These are phyloP conservation scores for Knoxdaviesia proteae DNA, from an alignment of 2,329 filamentous ascomycete species.

Conservation along the genomic window DNA sequence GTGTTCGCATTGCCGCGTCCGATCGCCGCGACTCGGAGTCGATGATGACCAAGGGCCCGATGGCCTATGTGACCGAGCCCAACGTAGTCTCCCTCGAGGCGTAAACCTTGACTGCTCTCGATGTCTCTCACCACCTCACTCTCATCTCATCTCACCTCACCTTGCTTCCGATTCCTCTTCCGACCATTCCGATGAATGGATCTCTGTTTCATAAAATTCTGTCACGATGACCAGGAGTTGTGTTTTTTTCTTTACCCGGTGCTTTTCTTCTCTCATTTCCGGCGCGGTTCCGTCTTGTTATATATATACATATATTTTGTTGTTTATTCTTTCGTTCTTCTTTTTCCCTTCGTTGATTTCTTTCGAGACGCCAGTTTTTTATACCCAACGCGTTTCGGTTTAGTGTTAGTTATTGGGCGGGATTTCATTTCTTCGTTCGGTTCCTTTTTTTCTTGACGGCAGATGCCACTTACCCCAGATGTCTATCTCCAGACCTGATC, in stretches of 20 bases:
- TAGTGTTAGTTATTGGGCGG: not conserved
- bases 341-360: slow-evolving; percentile 3
- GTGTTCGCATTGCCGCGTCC: slow-evolving; percentile 23
- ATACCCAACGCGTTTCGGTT: not conserved
- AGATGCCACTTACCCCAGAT: too few species aligned
- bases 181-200: not conserved
- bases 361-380: not conserved
- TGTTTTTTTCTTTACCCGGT: not conserved
- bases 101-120: not conserved
- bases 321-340: not conserved
- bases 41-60: too few species aligned
- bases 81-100: too few species aligned
- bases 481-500: not conserved
- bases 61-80: too few species aligned
- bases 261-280: not conserved
- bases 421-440: not conserved
- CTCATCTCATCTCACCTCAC: not conserved
- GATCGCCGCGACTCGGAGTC: too few species aligned
- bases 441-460: not conserved
- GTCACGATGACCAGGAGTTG: not conserved
- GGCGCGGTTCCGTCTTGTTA: not conserved
- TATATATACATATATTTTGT: not conserved
- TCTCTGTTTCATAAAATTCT: not conserved
- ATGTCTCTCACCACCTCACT: not conserved
- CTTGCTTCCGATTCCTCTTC: not conserved